Base-by-base conservation (phyloP, 176 grass and related monocot genomes). In the Luzula sylvatica region DNA sequence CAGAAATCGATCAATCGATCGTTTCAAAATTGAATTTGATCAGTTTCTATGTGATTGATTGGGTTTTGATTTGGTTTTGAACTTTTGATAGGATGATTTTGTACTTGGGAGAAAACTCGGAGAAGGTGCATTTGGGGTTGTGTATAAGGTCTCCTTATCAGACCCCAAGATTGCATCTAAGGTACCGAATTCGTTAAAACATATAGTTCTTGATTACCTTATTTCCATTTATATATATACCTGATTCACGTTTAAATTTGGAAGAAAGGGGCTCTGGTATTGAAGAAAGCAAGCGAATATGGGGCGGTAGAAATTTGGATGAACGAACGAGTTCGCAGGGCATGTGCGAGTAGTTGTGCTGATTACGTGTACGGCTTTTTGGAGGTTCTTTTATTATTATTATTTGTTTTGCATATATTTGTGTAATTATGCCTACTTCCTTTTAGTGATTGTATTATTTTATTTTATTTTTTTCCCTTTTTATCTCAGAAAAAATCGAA, bases 271-370 rank as follows among this genome's bases (percentile, higher is more conserved):
- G 81, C 66, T 78, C 46, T 98, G 30, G 92, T 90, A 6, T 46
- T 98, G 67, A 98, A 98, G 72, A 98, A 98, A 68, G 92, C 81
- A n/a, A 98, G 85, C 4, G 86, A 98, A 52, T 98, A 98, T 32
- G 92, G 92, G 0, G 92, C 86, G 0, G 92, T 98, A 8, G 92
- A 98, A 59, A 90, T 98, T 46, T 98, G 92, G 92, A 98, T 98
- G 92, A 98, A 98, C 14, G 86, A 98, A 69, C 77, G 81, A 8
- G 78, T 83, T 1, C 77, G 72, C 65, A 89, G 92, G 56, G 86
- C 92, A 11, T 98, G 92, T 4, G 50, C 81, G 15, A 80, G 56
- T 50, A 98, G 92, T 27, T 98, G 86, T 71, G 92, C 92, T 0
- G 81, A 98, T 82, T 98, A 90, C 65, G 55, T 98, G 4, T 98